A percentile compares a stretch with the other conserved stretches of the same genome.
Conservation (phyloP, 352 stramenopile species). For the Phytophthora pisi region DNA sequence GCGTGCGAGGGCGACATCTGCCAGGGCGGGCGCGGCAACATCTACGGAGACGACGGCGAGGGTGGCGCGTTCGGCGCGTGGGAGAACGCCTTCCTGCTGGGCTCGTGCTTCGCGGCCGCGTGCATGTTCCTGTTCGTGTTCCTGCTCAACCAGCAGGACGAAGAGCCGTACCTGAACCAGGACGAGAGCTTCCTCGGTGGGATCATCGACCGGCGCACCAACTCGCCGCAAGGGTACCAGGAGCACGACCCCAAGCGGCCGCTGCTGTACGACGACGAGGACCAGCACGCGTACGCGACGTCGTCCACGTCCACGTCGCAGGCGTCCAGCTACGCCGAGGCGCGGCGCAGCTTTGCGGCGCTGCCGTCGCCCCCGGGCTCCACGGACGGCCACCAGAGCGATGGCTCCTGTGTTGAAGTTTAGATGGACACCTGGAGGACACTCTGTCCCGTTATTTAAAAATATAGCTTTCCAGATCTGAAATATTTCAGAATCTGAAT, state of each 20-base stretch:
- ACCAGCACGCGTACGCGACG: constrained; percentile 32
- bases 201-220: constrained; percentile 34
- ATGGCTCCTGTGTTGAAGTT: constrained; percentile 37
- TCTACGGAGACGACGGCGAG: constrained; percentile 59
- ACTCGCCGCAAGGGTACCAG: constrained; percentile 24
- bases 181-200: constrained; percentile 34
- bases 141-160: constrained; percentile 80
- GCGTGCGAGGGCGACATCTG: constrained; percentile 84
- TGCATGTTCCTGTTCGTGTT: constrained; percentile 86
- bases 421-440: constrained; percentile 17
- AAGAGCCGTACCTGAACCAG: constrained; percentile 35
- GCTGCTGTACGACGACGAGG: constrained; percentile 52
- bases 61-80: constrained; percentile 49
- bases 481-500: neutral
- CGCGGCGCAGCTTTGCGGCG: constrained; percentile 50
- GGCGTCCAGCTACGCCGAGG: constrained; percentile 64
- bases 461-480: neutral
- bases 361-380: constrained; percentile 45
- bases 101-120: constrained; percentile 72
- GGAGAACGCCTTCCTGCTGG: constrained; percentile 72
- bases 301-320: constrained; percentile 30
- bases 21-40: constrained; percentile 68
- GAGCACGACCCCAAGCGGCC: constrained; percentile 68
- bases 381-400: constrained; percentile 21
- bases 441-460: constrained; percentile 26